Percentiles rank a stretch among this genome's conserved stretches.
phyloP scores from a whole-genome alignment of 75 land plant genomes.

The Pinus taeda region DNA sequence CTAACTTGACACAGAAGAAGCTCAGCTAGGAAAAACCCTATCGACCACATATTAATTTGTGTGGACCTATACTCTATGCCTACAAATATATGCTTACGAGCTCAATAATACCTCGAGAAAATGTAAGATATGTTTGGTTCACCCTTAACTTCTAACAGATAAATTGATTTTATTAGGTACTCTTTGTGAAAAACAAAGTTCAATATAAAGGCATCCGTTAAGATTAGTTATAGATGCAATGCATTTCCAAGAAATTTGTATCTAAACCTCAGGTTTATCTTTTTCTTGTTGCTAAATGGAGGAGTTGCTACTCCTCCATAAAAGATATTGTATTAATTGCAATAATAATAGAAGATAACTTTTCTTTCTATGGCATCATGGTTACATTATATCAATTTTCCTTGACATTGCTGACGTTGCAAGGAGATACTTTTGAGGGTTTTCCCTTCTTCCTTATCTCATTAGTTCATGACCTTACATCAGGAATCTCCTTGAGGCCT shows the following conservation, averaged over 20 bases:
- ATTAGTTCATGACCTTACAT: too few relatives aligned
- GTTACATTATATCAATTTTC: too few relatives aligned
- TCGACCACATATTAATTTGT: slow-evolving; percentile 81
- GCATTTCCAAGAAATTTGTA: not conserved
- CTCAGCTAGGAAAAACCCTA: slow-evolving; percentile 68
- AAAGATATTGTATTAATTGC: too few relatives aligned
- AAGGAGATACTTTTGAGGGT: too few relatives aligned
- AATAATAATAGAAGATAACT: too few relatives aligned
- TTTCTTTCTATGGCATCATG: too few relatives aligned
- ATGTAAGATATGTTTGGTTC: slow-evolving; percentile 83
- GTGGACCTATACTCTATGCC: slow-evolving; percentile 81
- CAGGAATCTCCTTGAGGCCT: too few relatives aligned
- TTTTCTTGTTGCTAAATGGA: too few relatives aligned
- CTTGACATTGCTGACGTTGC: too few relatives aligned
- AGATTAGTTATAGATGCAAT: not conserved
- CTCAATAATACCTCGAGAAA: slow-evolving; percentile 75
- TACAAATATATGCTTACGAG: slow-evolving; percentile 82
- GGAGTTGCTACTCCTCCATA: too few relatives aligned
- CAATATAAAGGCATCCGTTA: not conserved
- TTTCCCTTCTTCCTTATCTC: too few relatives aligned
- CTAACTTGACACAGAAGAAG: too few relatives aligned
- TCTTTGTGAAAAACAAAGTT: not conserved
- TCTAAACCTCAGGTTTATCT: not conserved
- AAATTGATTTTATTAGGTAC: not conserved
- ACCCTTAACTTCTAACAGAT: slow-evolving; percentile 48